Percentiles rank a stretch among this genome's conserved stretches.
Conservation (phyloP, 352 stramenopile species). For the Globisporangium emineosum region DNA sequence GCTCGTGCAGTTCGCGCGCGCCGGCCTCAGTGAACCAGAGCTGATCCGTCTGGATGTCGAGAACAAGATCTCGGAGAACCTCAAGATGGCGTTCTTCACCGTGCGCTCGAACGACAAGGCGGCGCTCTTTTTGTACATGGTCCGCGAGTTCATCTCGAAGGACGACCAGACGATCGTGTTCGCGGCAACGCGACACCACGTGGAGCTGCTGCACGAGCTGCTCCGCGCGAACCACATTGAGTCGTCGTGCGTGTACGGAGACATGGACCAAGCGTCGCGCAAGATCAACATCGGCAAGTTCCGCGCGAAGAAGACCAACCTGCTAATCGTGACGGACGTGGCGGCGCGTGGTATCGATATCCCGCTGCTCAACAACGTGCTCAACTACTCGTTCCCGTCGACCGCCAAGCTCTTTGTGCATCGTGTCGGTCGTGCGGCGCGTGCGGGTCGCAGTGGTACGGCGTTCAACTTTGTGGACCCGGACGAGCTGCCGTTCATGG, state of each 20-base stretch:
- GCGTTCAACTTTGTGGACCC: conserved; percentile 97
- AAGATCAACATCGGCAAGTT: conserved; percentile 92
- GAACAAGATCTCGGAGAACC: conserved; percentile 97
- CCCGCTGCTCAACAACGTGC: conserved; percentile 94
- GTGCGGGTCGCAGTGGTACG: conserved; percentile 93
- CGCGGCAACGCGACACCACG: conserved; percentile 96
- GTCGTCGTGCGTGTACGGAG: conserved; percentile 90
- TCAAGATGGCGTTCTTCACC: conserved; percentile 97
- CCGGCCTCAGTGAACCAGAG: conserved; percentile 95
- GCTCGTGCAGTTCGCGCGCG: conserved; percentile 98
- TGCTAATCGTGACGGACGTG: conserved; percentile 95
- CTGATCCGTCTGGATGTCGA: conserved; percentile 98
- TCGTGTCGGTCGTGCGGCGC: conserved; percentile 93
- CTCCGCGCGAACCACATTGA: conserved; percentile 82
- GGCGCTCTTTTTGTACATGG: conserved; percentile 94
- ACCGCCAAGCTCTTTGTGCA: conserved; percentile 96
- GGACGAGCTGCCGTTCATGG: conserved; percentile 98
- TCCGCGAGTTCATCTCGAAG: conserved; percentile 92
- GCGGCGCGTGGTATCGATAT: conserved; percentile 95
- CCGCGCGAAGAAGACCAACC: conserved; percentile 83
- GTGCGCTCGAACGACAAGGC: conserved; percentile 94
- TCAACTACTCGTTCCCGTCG: conserved; percentile 95
- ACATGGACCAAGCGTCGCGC: conserved; percentile 92
- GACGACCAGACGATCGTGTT: conserved; percentile 98
- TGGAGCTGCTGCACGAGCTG: conserved; percentile 97